Conservation (phyloP, 768 basidiomycete genomes). For the Leccinum uliginosum region DNA sequence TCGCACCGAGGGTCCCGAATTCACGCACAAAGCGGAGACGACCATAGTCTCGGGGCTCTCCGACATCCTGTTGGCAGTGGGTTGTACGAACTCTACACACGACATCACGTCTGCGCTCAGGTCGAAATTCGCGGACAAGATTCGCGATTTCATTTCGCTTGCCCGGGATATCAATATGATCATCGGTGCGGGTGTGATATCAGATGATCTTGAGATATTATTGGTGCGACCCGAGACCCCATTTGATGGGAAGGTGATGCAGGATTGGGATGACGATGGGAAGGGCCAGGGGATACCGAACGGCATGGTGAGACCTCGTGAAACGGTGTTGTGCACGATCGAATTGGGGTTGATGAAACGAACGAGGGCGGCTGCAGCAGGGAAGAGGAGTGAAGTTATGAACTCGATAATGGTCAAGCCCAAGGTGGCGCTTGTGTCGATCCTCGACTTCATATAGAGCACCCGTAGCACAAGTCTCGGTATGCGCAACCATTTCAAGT, state of each 20-base stretch:
- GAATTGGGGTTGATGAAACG: constrained; percentile 30
- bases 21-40: background rate
- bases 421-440: constrained; percentile 31
- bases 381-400: constrained; percentile 9
- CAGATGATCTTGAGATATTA: constrained; percentile 23
- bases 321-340: constrained; percentile 27
- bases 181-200: constrained; percentile 20
- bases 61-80: constrained; percentile 25
- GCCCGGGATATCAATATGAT: constrained; percentile 42
- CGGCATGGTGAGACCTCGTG: background rate
- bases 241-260: constrained; percentile 18
- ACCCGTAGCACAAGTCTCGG: background rate
- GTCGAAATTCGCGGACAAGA: constrained; percentile 37
- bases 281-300: background rate
- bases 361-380: constrained; percentile 6
- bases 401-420: constrained; percentile 28
- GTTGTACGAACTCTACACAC: constrained; percentile 13
- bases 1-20: constrained; percentile 12
- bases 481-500: no score
- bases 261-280: constrained; percentile 22
- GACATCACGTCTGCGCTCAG: constrained; percentile 37
- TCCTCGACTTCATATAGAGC: constrained; percentile 18
- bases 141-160: constrained; percentile 38
- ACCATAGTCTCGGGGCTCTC: constrained; percentile 17
- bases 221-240: constrained; percentile 4